Conservation (phyloP, 2,329 filamentous ascomycete species). For the Sporothrix protearum region DNA sequence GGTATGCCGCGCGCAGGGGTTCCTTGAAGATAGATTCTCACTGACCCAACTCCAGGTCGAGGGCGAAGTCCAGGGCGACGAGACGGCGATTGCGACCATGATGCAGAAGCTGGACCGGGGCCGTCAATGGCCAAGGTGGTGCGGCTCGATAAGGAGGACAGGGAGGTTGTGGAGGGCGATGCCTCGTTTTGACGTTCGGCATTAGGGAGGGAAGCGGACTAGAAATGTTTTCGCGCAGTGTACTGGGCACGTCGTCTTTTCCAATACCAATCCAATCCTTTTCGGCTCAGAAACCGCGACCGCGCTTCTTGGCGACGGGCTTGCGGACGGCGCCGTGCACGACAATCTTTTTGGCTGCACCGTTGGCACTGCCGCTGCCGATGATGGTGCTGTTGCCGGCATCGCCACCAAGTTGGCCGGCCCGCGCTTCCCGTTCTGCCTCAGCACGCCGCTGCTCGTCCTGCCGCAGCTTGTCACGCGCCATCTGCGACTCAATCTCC, state of each 20-base stretch:
- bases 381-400: conserved; percentile 38
- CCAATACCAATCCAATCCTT: background rate
- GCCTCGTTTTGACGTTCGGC: conserved; percentile 61
- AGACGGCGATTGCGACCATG: conserved; percentile 63
- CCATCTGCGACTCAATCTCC: conserved; percentile 92
- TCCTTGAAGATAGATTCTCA: too few relatives aligned
- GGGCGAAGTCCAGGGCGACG: conserved; percentile 79
- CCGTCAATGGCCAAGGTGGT: conserved; percentile 69
- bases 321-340: conserved; percentile 61
- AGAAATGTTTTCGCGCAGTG: background rate
- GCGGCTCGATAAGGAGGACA: conserved; percentile 66
- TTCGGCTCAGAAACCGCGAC: conserved; percentile 46
- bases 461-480: conserved; percentile 70
- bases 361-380: conserved; percentile 19
- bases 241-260: too few relatives aligned
- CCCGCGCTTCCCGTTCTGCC: conserved; percentile 41
- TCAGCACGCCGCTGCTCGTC: conserved; percentile 54
- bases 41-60: conserved; percentile 62
- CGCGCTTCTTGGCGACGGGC: conserved; percentile 55
- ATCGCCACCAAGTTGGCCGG: conserved; percentile 43
- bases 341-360: conserved; percentile 53
- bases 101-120: conserved; percentile 72
- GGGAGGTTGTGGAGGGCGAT: conserved; percentile 65
- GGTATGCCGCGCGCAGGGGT: conserved; percentile 35
- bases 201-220: conserved; percentile 27